Base-by-base conservation (phyloP, 2,329 filamentous ascomycete genomes). In the Botryotinia convoluta region DNA sequence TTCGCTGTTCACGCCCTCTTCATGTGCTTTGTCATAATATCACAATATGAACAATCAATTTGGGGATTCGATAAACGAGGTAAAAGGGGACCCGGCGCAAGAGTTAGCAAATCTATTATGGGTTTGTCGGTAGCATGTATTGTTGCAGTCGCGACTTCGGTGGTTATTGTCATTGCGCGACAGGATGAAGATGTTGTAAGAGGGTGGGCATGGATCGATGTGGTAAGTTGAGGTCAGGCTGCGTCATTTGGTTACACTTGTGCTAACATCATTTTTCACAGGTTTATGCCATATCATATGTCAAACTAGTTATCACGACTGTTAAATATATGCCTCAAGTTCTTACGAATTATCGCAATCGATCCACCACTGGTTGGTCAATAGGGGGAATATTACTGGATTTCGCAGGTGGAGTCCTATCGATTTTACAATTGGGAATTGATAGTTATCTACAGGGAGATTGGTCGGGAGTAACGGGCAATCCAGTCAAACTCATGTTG, bases 301-400 rank as follows among this genome's bases (percentile, higher is more conserved):
- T 97, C 81, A 99, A 99, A 84, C 86, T 99, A 48, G 82, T 95
- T 72, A 89, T 97, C 77, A 97, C 95, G 0, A 84, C 98, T 39
- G 88, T 97, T 83, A 99, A 99, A 84, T 98, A 98, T 83, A 90
- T 93, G 64, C 96, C 96, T 8, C 94, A 97, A 85, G 89, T 93
- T 54, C 86, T 92, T 79, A 87, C 92, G 78, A 98, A 98, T 84
- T 94, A 92, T 81, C 90, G 90, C 78, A 94, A 95, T 79, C 88
- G 91, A 80, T 97, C 93, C 73, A 98, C 96, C 0, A 84, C 87
- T 32, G 96, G 96, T 54, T 98, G 95, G 94, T 92, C 90, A 78
- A 98, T 98, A 77, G 85, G 85, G 75, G 91, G 94, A 81, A 95
- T 98, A 78, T 84, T 97, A 64, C 86, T 98, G 16, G 96, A 98